Conservation (phyloP, 768 basidiomycete species). For the Artomyces pyxidatus region DNA sequence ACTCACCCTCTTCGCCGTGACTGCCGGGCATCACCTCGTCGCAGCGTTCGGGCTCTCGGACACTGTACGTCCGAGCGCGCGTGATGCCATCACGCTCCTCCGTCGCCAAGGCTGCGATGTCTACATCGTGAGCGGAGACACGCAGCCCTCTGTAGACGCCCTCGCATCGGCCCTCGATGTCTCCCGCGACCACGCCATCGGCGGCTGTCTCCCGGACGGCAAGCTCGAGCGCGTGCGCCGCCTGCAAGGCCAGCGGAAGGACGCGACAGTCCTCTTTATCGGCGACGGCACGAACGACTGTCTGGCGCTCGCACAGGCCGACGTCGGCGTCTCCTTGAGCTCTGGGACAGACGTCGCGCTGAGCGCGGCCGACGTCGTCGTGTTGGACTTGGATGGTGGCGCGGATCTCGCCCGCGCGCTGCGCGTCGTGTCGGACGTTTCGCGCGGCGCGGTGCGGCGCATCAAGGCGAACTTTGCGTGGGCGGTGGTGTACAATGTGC, state of each 20-base stretch:
- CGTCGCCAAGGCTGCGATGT: conserved; percentile 28
- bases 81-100: conserved; percentile 29
- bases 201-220: conserved; percentile 38
- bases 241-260: conserved; percentile 18
- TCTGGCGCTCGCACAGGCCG: conserved; percentile 41
- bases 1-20: conserved; percentile 36
- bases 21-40: conserved; percentile 18
- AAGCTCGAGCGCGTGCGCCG: conserved; percentile 30
- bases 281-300: conserved; percentile 51
- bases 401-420: conserved; percentile 26
- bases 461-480: conserved; percentile 30
- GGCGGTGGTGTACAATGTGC: conserved; percentile 35
- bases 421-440: conserved; percentile 29
- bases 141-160: conserved; percentile 32
- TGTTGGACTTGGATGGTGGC: conserved; percentile 26
- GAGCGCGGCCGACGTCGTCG: conserved; percentile 38
- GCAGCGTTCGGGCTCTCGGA: conserved; percentile 38
- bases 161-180: conserved; percentile 35
- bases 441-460: conserved; percentile 25
- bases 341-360: conserved; percentile 32
- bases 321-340: conserved; percentile 35
- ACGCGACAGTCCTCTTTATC: conserved; percentile 31
- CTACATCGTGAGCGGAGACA: conserved; percentile 45
- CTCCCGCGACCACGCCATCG: conserved; percentile 26
- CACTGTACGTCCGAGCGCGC: conserved; percentile 34